Base-by-base conservation (phyloP, 345 rosid species). In the Salix exigua region DNA sequence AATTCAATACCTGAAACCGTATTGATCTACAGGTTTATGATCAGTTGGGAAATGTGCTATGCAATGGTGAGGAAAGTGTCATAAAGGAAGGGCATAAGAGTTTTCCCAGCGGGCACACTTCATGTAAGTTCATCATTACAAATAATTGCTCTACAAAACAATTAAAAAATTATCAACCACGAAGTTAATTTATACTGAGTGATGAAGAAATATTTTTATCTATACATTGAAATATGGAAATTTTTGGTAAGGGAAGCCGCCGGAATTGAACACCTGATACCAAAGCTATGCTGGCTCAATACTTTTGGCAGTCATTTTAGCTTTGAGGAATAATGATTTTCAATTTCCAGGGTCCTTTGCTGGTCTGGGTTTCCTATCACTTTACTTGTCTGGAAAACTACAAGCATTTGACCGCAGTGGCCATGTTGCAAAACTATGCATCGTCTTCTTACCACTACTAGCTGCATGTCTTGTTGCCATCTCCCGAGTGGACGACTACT, bases 51-150 rank as follows among this genome's bases (percentile, higher is more conserved):
- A 84, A 91, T 83, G 99, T 91, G 66, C 69, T 89, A 75, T 93
- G 97, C 76, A 89, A 90, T 46, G 99, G 97, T 28, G 88, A 88
- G 79, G 82, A 77, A 80, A 81, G 72, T 69, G 87, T 84, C 76
- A 84, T 95, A 68, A 89, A 82, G 79, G 99, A 95, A 86, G 99
- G 97, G 61, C 93, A 88, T 76, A 91, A 93, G 83, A 95, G 97
- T 83, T 95, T 91, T 82, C 99, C 99, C 64, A 91, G 97, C 44
- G 96, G 97, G 50, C 97, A 93, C 79, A 85, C 97, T 79, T 91
- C 99, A 19, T 83, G 97, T 91, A 83, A 81, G 91, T 77, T 35
- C 31, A 67, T 12, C 60, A 53, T 75, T 33, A 18, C 30, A 19
- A 12, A 7, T 79, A 62, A 17, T 58, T n/a, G 13, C 55, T 38